Percentiles rank a stretch among this genome's conserved stretches.
Evolutionary conservation across 345 rosid species (phyloP).

Genomic region (Aurinia saxatilis): DNA sequence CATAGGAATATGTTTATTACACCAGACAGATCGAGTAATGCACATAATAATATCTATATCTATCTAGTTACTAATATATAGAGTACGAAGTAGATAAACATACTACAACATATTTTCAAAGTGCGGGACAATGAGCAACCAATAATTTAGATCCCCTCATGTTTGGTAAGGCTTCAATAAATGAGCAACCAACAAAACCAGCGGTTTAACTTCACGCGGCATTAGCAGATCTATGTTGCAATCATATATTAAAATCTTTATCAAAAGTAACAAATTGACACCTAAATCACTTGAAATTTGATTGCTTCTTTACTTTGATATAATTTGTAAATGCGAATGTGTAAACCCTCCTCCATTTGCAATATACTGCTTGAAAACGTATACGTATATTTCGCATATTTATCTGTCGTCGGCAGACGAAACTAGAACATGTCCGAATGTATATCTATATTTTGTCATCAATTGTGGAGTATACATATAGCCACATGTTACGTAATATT

Average conservation of each 20-base stretch:
- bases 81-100: not conserved
- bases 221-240: slow-evolving; percentile 3
- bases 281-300: not conserved
- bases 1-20: not conserved
- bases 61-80: not conserved
- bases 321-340: not conserved
- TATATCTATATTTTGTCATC: not conserved
- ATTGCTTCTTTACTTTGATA: not conserved
- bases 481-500: not conserved
- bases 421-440: not conserved
- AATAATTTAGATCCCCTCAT: not conserved
- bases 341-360: not conserved
- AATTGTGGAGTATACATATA: too few relatives aligned
- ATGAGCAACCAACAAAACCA: slow-evolving; percentile 13
- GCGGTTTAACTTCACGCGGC: slow-evolving; percentile 15
- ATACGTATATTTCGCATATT: not conserved
- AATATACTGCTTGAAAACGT: not conserved
- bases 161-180: slow-evolving; percentile 16
- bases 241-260: not conserved
- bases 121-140: too few relatives aligned
- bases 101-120: too few relatives aligned
- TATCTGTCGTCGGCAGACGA: not conserved
- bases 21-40: not conserved
- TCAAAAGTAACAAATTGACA: not conserved
- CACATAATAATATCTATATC: not conserved